Evolutionary conservation across 768 basidiomycete species (phyloP).

Genomic region (Mycena haematopus): DNA sequence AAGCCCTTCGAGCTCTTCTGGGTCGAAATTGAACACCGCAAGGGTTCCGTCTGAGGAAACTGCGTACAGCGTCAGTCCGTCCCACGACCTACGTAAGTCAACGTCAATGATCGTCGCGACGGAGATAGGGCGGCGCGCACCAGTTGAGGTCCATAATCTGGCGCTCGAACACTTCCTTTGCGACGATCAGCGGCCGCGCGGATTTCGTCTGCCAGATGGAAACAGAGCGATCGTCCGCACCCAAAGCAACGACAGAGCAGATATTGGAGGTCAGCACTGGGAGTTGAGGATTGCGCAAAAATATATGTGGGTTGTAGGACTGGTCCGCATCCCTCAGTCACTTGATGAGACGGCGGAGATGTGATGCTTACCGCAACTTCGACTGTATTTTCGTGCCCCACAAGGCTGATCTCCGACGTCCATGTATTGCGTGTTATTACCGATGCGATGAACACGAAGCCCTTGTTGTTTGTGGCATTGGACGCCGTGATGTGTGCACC

Average conservation of each 20-base stretch:
- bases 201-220: conserved; percentile 97
- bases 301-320: conserved; percentile 95
- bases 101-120: conserved; percentile 12
- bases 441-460: conserved; percentile 96
- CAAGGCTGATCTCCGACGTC: conserved; percentile 91
- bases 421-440: conserved; percentile 91
- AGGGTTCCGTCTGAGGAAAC: conserved; percentile 97
- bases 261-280: conserved; percentile 83
- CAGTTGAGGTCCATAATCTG: conserved; percentile 96
- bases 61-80: conserved; percentile 91
- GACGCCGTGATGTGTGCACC: conserved; percentile 98
- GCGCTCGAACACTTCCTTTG: conserved; percentile 92
- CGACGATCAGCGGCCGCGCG: conserved; percentile 88
- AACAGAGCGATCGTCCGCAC: conserved; percentile 91
- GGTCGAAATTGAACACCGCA: conserved; percentile 84
- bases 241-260: conserved; percentile 91
- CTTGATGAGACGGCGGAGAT: not conserved
- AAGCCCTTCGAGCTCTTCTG: conserved; percentile 82
- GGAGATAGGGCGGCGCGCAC: conserved; percentile 49
- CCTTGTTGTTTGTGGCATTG: conserved; percentile 95
- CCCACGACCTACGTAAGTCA: conserved; percentile 73
- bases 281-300: conserved; percentile 73
- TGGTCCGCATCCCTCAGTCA: conserved; percentile 37
- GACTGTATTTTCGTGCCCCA: conserved; percentile 97
- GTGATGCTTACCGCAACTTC: conserved; percentile 80